Conservation (phyloP, 83 land plant genomes). For the Diphasiastrum complanatum region DNA sequence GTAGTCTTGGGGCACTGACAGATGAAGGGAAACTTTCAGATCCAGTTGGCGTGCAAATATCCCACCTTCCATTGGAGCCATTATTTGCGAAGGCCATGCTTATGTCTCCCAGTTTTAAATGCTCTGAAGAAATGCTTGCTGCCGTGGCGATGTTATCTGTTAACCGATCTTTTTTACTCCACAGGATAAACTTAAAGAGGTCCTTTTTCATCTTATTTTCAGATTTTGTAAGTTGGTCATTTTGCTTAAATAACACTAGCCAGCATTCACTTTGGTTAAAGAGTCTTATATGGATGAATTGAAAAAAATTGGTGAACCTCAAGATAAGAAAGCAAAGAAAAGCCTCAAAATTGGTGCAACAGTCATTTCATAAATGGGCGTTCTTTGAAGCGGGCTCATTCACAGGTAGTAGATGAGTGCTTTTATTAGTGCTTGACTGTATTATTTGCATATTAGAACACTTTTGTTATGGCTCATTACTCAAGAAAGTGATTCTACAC, state of each 20-base stretch:
- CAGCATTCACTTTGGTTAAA: neutral
- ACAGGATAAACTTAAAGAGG: constrained; percentile 78
- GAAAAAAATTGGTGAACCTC: constrained; percentile 23
- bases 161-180: constrained; percentile 77
- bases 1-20: constrained; percentile 71
- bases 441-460: neutral
- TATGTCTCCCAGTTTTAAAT: constrained; percentile 52
- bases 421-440: neutral
- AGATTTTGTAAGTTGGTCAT: neutral
- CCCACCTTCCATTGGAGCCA: constrained; percentile 79
- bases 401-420: constrained; percentile 46
- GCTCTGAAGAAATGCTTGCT: constrained; percentile 87
- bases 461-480: too few relatives aligned
- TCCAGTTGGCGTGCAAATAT: constrained; percentile 83
- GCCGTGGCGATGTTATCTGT: constrained; percentile 88
- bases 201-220: constrained; percentile 7
- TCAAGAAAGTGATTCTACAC: neutral
- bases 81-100: constrained; percentile 81
- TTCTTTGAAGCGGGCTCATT: constrained; percentile 68
- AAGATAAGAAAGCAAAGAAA: constrained; percentile 33
- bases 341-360: constrained; percentile 66
- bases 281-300: constrained; percentile 40
- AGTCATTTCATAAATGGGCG: constrained; percentile 72
- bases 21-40: constrained; percentile 77
- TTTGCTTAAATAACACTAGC: neutral